Evolutionary conservation across 176 grass and related monocot species (phyloP).

Genomic region (maize (Zea mays)): Zm-B73-REFERENCE-NAM-5.0 NC_050097.1:38116501-38117000

Average conservation of each 20-base stretch:
- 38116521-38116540: background rate
- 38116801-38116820: constrained; percentile 89
- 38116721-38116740: background rate
- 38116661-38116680: constrained; percentile 1
- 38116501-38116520: background rate
- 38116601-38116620: constrained; percentile 56
- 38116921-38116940: constrained; percentile 99
- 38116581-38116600: constrained; percentile 38
- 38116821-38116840: constrained; percentile 80
- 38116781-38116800: constrained; percentile 63
- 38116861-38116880: background rate
- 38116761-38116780: constrained; percentile 65
- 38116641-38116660: too few relatives aligned
- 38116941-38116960: constrained; percentile 82
- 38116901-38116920: background rate
- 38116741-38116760: constrained; percentile 59
- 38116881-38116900: background rate
- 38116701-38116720: background rate
- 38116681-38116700: constrained; percentile 36
- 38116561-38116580: background rate
- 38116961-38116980: constrained; percentile 95
- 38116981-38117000: constrained; percentile 79
- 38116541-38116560: constrained; percentile 9
- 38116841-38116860: constrained; percentile 56
- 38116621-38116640: constrained; percentile 55